Base-by-base conservation (phyloP, 495 filamentous ascomycete genomes). In the Recurvomyces mirabilis region DNA sequence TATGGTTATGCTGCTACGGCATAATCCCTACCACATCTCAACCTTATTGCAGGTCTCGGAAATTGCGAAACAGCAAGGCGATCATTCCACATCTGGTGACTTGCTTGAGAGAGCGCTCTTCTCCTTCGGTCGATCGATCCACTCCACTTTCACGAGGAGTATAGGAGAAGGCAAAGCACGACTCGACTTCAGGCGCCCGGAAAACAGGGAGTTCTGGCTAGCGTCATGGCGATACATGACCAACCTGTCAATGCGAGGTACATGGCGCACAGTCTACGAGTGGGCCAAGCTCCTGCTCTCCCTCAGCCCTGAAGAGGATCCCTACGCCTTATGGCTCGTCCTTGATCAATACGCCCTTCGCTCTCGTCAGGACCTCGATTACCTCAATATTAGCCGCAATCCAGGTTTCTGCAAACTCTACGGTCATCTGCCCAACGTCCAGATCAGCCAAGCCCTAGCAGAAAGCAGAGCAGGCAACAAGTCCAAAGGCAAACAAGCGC, bases 161-260 rank as follows among this genome's bases (percentile, higher is more conserved):
- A 65, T 96, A n/a, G 72, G 79, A 40, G 72, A 81, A 60, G 91
- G 93, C 11, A 79, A 77, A 51, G 86, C 84, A 9, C 68, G 79
- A 30, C 65, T 98, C 26, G 77, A 86, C 58, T 96, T 94, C 56
- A 55, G 68, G 15, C 66, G 83, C 20, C 75, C 75, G 7, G 87
- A 91, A 61, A 96, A 95, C 57, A 74, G 91, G 30, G 89, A 99
- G 57, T 76, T 99, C 38, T 95, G 78, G 77, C 76, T 95, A 33
- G 82, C 86, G 18, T 79, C 75, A n/a, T 91, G 81, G 71, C 77
- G 87, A 49, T 94, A 94, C 51, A 79, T 94, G 54, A 73, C 70
- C 41, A 85, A 83, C 46, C 69, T 96, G 9, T 71, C 81, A 9
- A 80, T 84, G 72, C 87, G 91, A 54, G 87, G 88, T n/a, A 94